Percentiles rank a stretch among this genome's conserved stretches.
phyloP scores from a whole-genome alignment of 345 rosid genomes.

The Microthlaspi erraticum region DNA sequence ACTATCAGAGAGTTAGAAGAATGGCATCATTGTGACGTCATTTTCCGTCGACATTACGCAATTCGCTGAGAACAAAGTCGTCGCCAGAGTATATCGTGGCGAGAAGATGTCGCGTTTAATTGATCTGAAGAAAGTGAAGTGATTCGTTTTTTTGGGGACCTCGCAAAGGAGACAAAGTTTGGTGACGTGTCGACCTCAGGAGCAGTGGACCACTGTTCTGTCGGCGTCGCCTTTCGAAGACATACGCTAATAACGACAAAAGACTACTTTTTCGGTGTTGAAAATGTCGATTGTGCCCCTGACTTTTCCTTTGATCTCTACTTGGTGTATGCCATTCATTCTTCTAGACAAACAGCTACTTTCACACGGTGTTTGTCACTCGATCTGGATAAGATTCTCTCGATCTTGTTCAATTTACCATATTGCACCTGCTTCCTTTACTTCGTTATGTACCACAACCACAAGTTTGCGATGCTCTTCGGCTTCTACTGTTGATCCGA shows the following conservation, averaged over 20 bases:
- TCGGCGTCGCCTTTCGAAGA: slow-evolving; percentile 51
- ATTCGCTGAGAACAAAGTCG: not conserved
- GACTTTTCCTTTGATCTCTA: not conserved
- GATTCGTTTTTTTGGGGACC: slow-evolving; percentile 21
- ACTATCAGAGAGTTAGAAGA: not conserved
- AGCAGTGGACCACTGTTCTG: slow-evolving; percentile 50
- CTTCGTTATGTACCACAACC: slow-evolving; percentile 32
- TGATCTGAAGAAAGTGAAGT: slow-evolving; percentile 36
- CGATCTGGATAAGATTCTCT: slow-evolving; percentile 46
- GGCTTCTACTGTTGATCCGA: slow-evolving; percentile 12
- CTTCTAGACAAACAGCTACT: slow-evolving; percentile 18
- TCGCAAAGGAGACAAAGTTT: slow-evolving; percentile 37
- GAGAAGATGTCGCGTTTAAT: slow-evolving; percentile 22
- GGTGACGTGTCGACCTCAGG: slow-evolving; percentile 49
- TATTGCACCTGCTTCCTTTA: not conserved
- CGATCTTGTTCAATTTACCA: not conserved
- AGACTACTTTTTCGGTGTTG: slow-evolving; percentile 47
- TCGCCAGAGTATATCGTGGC: slow-evolving; percentile 5
- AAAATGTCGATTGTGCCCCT: slow-evolving; percentile 25
- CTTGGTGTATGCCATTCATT: slow-evolving; percentile 23
- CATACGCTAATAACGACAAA: slow-evolving; percentile 55
- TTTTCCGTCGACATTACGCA: slow-evolving; percentile 27
- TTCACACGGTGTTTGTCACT: slow-evolving; percentile 43
- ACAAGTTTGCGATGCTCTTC: not conserved
- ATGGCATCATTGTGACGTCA: slow-evolving; percentile 37